Conservation (phyloP, 2,329 filamentous ascomycete genomes). For the Diaporthe ampelina region DNA sequence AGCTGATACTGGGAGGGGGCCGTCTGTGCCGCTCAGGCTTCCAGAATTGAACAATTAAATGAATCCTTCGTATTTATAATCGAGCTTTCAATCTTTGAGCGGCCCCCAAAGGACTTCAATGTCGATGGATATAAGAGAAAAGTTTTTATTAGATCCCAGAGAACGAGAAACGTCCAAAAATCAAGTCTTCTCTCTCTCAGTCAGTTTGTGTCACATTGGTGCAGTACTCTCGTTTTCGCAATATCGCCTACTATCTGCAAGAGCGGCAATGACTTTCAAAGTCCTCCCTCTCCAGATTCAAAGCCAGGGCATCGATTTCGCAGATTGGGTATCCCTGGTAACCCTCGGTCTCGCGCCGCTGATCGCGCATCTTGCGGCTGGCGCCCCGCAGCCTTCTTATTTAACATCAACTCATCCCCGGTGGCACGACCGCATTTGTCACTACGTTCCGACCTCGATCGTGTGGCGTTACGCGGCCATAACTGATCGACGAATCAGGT, state of each 20-base stretch:
- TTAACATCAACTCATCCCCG: neutral
- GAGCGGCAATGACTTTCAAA: neutral
- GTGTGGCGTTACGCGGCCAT: slow-evolving; percentile 27
- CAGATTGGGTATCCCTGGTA: neutral
- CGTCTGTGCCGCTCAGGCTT: neutral
- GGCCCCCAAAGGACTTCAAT: no score
- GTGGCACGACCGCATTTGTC: slow-evolving; percentile 18
- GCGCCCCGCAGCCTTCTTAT: slow-evolving; percentile 19
- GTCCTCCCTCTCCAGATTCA: neutral
- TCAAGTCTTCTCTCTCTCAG: neutral
- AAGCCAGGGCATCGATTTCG: neutral
- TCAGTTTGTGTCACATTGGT: neutral
- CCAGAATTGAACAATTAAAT: no score
- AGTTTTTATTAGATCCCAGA: no score
- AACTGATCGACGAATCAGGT: neutral
- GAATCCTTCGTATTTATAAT: no score
- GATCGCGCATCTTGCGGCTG: slow-evolving; percentile 26
- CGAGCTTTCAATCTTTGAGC: no score
- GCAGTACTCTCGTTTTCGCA: neutral
- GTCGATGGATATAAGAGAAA: no score
- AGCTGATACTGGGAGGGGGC: neutral
- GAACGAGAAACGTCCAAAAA: neutral
- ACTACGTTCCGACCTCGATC: slow-evolving; percentile 1
- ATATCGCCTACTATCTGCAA: neutral
- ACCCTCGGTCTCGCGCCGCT: slow-evolving; percentile 21